Percentiles rank a stretch among this genome's conserved stretches.
Conservation (phyloP, 208 protist genomes). For the Strigomonas galati region DNA sequence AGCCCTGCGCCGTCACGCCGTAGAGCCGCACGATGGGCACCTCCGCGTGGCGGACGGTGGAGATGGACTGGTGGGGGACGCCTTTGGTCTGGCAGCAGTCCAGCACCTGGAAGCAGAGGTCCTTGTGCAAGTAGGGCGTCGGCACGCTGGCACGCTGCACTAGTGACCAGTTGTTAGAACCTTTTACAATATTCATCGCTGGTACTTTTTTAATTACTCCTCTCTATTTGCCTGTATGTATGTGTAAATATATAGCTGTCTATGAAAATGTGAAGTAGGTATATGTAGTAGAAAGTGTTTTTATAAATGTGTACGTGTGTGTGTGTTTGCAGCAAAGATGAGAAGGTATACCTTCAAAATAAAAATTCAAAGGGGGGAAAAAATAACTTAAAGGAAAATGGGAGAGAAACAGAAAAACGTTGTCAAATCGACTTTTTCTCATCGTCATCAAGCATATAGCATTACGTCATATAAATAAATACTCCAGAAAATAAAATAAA, state of each 20-base stretch:
- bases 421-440: slow-evolving; percentile 2
- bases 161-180: slow-evolving; percentile 24
- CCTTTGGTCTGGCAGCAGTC: slow-evolving; percentile 88
- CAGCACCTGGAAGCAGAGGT: slow-evolving; percentile 80
- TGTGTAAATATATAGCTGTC: slow-evolving; percentile 11
- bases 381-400: slow-evolving; percentile 3
- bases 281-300: too few relatives aligned
- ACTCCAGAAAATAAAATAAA: neutral
- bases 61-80: slow-evolving; percentile 53
- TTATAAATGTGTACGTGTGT: too few relatives aligned
- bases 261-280: too few relatives aligned
- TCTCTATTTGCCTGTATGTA: neutral
- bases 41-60: slow-evolving; percentile 60
- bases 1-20: slow-evolving; percentile 89
- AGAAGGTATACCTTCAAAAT: neutral
- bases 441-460: too few relatives aligned
- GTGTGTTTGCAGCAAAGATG: too few relatives aligned
- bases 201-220: too few relatives aligned
- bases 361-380: neutral
- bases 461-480: too few relatives aligned
- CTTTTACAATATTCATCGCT: neutral
- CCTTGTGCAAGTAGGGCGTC: slow-evolving; percentile 40
- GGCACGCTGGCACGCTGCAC: slow-evolving; percentile 34
- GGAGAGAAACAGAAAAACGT: neutral
- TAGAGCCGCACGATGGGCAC: slow-evolving; percentile 92